Evolutionary conservation across 2,329 filamentous ascomycete species (phyloP), one percentile per base, ranked within the genome.

Genomic region (Diaporthe australafricana): DNA sequence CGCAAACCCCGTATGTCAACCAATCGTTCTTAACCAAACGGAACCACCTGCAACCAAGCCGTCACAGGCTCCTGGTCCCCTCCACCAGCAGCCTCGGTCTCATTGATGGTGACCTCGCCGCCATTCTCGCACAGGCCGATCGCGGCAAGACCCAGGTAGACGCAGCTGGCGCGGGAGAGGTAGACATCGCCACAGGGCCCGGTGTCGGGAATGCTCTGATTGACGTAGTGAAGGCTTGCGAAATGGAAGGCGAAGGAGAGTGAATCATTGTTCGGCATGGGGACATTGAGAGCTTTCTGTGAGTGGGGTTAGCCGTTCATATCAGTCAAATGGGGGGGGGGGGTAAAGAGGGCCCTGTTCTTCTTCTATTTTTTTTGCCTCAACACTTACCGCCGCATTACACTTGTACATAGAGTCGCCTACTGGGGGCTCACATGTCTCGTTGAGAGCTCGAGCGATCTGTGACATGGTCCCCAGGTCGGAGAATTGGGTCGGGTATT

Each of bases 91-190:
- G 38, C 16, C 3, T 22, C 20, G 11, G 14, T 22, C 32, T 55
- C 65, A 20, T 20, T 68, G 35, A 53, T 16, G 25, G 35, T 55
- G 25, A 55, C 65, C 65, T 68, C 65, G 25, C 65, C 65, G 20
- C 65, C 48, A 14, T n/a, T 48, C 48, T 63, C 60, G 25, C 65
- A 68, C 20, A 12, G 16, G 48, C 22, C 35, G 17, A 53, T 55
- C 16, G 48, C 65, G 5, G 35, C 35, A 4, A 55, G 17, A 11
- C 48, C 65, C 12, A 55, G 35, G 48, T 55, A 32, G 38, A 45
- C 50, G n/a, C 47, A 53, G 65, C 52, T 45, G 2, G 12, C 32
- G 32, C 35, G 38, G 35, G 65, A 42, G 32, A 55, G 45, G 38
- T 55, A 47, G 50, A 55, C 65, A 9, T 22, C 27, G 8, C 48